phyloP scores from a whole-genome alignment of 768 basidiomycete species.

The Mycena metata region DNA sequence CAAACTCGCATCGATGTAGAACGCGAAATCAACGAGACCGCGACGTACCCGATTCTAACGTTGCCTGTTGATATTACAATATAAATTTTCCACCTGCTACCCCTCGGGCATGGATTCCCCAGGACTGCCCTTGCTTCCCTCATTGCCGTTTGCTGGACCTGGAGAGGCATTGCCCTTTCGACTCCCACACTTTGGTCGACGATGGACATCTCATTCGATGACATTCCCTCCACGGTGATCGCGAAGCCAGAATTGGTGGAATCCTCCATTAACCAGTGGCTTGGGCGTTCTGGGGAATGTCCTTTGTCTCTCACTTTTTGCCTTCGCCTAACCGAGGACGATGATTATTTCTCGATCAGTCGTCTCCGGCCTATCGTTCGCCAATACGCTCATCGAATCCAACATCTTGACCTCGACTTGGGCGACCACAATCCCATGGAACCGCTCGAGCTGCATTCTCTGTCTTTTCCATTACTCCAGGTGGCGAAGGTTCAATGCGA shows the following conservation, averaged over 20 bases:
- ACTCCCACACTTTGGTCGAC: conserved; percentile 12
- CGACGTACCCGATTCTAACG: background rate
- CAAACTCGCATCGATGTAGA: background rate
- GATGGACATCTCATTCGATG: background rate
- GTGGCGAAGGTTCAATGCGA: too few species aligned
- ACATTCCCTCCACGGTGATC: background rate
- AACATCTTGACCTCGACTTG: background rate
- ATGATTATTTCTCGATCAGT: too few species aligned
- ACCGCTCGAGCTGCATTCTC: too few species aligned
- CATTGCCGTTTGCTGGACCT: background rate
- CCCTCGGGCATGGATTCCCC: too few species aligned
- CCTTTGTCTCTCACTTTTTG: background rate
- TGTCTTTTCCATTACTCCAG: too few species aligned
- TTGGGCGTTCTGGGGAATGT: background rate
- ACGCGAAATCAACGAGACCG: background rate
- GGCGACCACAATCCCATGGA: too few species aligned
- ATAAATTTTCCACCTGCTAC: background rate
- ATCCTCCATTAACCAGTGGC: background rate
- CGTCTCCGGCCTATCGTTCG: background rate
- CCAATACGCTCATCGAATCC: background rate
- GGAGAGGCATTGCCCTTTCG: conserved; percentile 1
- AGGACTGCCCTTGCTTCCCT: background rate
- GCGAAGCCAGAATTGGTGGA: background rate
- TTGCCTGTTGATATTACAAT: conserved; percentile 6
- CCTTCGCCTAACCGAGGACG: too few species aligned